These are phyloP conservation scores for Rhynchospora breviuscula DNA, from an alignment of 176 grass and related monocot genomes.

Conservation along the genomic window DNA sequence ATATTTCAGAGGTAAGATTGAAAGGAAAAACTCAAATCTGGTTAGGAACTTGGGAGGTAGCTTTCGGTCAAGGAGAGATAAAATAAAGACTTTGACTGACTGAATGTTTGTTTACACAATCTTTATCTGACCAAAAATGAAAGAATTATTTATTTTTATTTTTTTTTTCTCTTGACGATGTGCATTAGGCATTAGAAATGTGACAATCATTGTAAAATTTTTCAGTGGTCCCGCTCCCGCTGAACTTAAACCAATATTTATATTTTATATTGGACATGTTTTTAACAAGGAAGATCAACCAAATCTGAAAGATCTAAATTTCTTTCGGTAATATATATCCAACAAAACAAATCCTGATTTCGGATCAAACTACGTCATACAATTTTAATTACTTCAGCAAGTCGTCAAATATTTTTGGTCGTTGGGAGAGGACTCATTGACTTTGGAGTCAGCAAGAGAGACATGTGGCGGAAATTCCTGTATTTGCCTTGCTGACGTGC, in stretches of 20 bases:
- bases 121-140: neutral
- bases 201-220: neutral
- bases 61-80: neutral
- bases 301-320: neutral
- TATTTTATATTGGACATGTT: neutral
- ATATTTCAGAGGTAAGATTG: neutral
- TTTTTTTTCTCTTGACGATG: neutral
- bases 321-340: neutral
- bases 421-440: neutral
- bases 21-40: neutral
- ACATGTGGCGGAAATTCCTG: neutral
- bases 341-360: neutral
- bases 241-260: neutral
- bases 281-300: neutral
- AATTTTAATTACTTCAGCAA: neutral
- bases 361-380: too few relatives aligned
- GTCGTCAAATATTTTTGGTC: neutral
- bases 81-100: neutral
- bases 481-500: too few relatives aligned
- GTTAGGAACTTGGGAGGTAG: neutral
- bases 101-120: neutral
- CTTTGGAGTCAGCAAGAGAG: neutral
- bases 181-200: too few relatives aligned
- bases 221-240: neutral
- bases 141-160: neutral